Conservation (phyloP, 2,329 filamentous ascomycete genomes). For the Cladophialophora carrionii region DNA sequence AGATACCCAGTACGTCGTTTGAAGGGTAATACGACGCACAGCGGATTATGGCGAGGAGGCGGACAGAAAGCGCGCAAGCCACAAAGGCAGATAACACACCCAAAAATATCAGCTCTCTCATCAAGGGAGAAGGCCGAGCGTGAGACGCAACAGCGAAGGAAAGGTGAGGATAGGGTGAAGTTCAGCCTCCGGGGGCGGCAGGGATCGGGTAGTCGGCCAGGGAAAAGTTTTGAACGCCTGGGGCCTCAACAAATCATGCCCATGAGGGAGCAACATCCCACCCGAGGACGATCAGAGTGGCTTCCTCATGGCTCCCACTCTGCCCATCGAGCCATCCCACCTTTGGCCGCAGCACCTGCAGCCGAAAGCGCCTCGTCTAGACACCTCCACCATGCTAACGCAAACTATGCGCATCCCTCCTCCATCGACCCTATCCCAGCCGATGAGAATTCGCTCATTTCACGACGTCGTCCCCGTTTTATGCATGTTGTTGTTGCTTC, state of each 20-base stretch:
- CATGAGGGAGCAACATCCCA: slow-evolving; percentile 14
- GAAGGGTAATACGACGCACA: neutral
- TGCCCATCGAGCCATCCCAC: slow-evolving; percentile 6
- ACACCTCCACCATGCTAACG: slow-evolving; percentile 12
- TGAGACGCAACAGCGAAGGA: neutral
- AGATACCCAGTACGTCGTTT: neutral
- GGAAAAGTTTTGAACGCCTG: slow-evolving; percentile 3
- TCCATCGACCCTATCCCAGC: slow-evolving; percentile 16
- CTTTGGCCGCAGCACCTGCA: neutral
- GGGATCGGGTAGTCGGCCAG: slow-evolving; percentile 1
- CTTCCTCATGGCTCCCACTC: slow-evolving; percentile 15
- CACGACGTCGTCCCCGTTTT: slow-evolving; percentile 14
- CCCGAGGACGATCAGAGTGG: neutral
- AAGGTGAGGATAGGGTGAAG: slow-evolving; percentile 2
- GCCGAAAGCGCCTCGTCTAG: slow-evolving; percentile 2
- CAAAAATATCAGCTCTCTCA: neutral
- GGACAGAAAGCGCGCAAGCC: neutral
- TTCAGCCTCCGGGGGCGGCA: neutral
- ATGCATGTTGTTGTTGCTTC: slow-evolving; percentile 14
- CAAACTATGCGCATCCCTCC: slow-evolving; percentile 5
- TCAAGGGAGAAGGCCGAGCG: neutral
- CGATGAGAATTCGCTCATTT: slow-evolving; percentile 8
- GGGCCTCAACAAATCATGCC: slow-evolving; percentile 7
- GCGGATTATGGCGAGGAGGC: neutral
- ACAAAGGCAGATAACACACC: neutral